A percentile compares a stretch with the other conserved stretches of the same genome.
Evolutionary conservation across 257 asterid genomes (phyloP).

Genomic region (Voacanga thouarsii): DNA sequence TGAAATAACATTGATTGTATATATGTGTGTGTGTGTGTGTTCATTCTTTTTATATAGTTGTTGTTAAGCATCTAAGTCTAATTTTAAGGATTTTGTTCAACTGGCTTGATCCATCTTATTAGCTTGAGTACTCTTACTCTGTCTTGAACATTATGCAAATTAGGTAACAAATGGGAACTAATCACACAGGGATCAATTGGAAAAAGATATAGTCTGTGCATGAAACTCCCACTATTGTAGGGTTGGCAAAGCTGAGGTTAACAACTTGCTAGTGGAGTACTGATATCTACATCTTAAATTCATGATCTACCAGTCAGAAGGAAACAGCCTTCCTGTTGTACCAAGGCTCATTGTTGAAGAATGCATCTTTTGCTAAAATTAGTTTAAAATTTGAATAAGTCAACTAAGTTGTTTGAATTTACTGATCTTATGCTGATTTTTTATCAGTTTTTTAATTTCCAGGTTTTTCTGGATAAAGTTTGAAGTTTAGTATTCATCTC

Average conservation of each 20-base stretch:
- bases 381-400: too few species aligned
- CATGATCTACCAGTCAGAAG: not conserved
- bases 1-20: not conserved
- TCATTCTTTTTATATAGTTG: not conserved
- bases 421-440: too few species aligned
- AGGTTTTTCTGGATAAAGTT: too few species aligned
- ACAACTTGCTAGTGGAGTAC: not conserved
- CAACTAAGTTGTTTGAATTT: too few species aligned
- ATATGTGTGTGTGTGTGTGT: too few species aligned
- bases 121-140: not conserved
- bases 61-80: not conserved
- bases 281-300: not conserved
- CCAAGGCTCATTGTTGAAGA: not conserved
- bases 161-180: not conserved
- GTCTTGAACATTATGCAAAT: not conserved
- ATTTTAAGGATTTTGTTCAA: not conserved
- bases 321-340: not conserved
- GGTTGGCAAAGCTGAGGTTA: not conserved
- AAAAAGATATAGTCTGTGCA: not conserved
- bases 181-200: not conserved
- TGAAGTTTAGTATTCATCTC: too few species aligned
- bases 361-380: too few species aligned
- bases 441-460: too few species aligned
- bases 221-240: not conserved
- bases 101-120: not conserved